A percentile compares a stretch with the other conserved stretches of the same genome.
Evolutionary conservation across 169 alveolate genomes (phyloP).

Genomic region (Plasmodium cynomolgi): DNA sequence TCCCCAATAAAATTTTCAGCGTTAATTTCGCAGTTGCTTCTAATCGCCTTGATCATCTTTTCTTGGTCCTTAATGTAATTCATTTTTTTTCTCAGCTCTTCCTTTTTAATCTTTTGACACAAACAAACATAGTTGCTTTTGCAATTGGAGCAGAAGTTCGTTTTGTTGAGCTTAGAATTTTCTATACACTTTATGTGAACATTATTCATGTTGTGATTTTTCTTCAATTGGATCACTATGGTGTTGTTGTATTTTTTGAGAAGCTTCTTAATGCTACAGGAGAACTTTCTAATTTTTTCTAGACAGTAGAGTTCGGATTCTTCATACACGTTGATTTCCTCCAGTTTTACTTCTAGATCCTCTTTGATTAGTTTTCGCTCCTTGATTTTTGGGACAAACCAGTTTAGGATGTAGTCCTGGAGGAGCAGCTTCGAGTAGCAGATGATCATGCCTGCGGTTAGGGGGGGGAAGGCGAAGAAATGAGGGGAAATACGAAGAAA

Average conservation of each 20-base stretch:
- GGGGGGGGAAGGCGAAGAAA: constrained; percentile 53
- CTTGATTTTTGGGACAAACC: constrained; percentile 85
- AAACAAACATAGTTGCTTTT: constrained; percentile 51
- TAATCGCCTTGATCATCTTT: not conserved
- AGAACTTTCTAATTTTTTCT: constrained; percentile 45
- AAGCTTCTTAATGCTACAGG: constrained; percentile 54
- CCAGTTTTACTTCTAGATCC: constrained; percentile 35
- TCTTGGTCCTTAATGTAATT: constrained; percentile 17
- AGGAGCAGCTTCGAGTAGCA: constrained; percentile 83
- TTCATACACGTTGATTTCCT: constrained; percentile 66
- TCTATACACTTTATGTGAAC: constrained; percentile 65
- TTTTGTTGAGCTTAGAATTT: constrained; percentile 15
- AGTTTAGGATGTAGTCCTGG: constrained; percentile 81
- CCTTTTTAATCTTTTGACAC: constrained; percentile 33
- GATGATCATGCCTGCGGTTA: constrained; percentile 79
- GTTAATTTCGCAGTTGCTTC: not conserved
- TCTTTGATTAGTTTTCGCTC: constrained; percentile 60
- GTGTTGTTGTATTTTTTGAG: constrained; percentile 47
- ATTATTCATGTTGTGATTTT: constrained; percentile 40
- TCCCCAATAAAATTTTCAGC: not conserved
- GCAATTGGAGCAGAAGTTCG: constrained; percentile 31
- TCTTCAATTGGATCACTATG: constrained; percentile 52
- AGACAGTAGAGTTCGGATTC: constrained; percentile 53
- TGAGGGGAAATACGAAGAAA: constrained; percentile 4
- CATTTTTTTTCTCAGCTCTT: constrained; percentile 35